A percentile compares a stretch with the other conserved stretches of the same genome.
These are phyloP conservation scores for Penstemon newberryi DNA, from an alignment of 257 asterid genomes.

Conservation along the genomic window DNA sequence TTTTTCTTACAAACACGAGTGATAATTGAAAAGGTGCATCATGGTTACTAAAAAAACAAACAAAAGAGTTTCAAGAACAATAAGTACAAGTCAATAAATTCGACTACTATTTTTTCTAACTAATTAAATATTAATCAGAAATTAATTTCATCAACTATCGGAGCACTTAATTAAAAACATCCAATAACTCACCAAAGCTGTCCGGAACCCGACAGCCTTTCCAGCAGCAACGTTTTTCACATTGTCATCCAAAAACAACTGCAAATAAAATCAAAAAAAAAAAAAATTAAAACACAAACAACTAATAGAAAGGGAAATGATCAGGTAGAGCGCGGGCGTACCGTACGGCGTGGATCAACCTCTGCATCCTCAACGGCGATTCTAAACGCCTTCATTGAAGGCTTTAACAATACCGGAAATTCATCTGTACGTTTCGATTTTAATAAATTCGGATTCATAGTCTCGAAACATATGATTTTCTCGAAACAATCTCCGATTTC, in stretches of 20 bases:
- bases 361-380: slow-evolving; percentile 61
- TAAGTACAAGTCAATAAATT: too few species aligned
- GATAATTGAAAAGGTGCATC: too few species aligned
- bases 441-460: slow-evolving; percentile 67
- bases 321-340: slow-evolving; percentile 35
- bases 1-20: too few species aligned
- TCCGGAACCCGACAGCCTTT: slow-evolving; percentile 64
- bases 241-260: slow-evolving; percentile 86
- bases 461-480: slow-evolving; percentile 75
- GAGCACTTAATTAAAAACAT: background rate
- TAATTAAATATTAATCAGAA: too few species aligned
- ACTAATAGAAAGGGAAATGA: background rate
- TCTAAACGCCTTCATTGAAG: slow-evolving; percentile 70
- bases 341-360: slow-evolving; percentile 83
- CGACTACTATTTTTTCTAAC: too few species aligned
- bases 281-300: background rate
- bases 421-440: slow-evolving; percentile 48
- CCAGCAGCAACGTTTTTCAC: slow-evolving; percentile 73
- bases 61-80: too few species aligned
- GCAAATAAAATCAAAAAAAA: slow-evolving; percentile 1
- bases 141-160: too few species aligned
- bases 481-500: slow-evolving; percentile 81
- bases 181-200: slow-evolving; percentile 61
- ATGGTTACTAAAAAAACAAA: too few species aligned
- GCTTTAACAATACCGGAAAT: slow-evolving; percentile 75